phyloP scores from a whole-genome alignment of 139 green algal species.

The Ettlia oleoabundans region DNA sequence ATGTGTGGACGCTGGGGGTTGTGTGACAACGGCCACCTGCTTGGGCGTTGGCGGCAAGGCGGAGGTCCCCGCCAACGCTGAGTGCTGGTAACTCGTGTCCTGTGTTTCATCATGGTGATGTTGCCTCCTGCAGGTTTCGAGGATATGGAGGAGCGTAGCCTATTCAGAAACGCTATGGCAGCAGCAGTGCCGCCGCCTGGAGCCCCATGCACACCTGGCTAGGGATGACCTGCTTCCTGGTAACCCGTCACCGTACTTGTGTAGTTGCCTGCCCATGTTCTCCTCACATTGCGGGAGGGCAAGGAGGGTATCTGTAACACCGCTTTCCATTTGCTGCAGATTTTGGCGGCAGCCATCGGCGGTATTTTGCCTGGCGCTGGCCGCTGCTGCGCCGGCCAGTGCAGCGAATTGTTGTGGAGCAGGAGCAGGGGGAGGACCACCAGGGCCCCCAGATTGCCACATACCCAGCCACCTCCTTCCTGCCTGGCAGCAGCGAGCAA shows the following conservation, averaged over 20 bases:
- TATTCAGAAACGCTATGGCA: slow-evolving; percentile 11
- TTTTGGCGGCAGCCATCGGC: slow-evolving; percentile 7
- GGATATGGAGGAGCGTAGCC: not conserved
- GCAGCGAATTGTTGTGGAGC: not conserved
- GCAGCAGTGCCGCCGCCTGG: not conserved
- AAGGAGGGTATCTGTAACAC: no score
- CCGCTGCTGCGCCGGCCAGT: slow-evolving; percentile 6
- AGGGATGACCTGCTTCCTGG: slow-evolving; percentile 24
- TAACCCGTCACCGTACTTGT: no score
- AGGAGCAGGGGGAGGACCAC: not conserved
- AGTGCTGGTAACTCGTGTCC: no score
- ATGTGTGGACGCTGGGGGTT: not conserved
- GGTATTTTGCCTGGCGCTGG: slow-evolving; percentile 23
- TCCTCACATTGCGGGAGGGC: no score
- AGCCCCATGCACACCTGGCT: slow-evolving; percentile 24
- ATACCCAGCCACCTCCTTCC: not conserved
- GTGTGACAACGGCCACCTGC: no score
- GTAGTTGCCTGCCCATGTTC: not conserved
- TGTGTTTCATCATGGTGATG: no score
- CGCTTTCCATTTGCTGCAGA: not conserved
- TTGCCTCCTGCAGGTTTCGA: not conserved
- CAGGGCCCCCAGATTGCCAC: no score
- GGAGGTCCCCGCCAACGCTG: no score
- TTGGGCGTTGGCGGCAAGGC: no score
- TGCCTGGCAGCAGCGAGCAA: not conserved